Conservation (phyloP, 225 moss, liverwort and hornwort genomes). For the Bryoerythrophyllum caledonicum region DNA sequence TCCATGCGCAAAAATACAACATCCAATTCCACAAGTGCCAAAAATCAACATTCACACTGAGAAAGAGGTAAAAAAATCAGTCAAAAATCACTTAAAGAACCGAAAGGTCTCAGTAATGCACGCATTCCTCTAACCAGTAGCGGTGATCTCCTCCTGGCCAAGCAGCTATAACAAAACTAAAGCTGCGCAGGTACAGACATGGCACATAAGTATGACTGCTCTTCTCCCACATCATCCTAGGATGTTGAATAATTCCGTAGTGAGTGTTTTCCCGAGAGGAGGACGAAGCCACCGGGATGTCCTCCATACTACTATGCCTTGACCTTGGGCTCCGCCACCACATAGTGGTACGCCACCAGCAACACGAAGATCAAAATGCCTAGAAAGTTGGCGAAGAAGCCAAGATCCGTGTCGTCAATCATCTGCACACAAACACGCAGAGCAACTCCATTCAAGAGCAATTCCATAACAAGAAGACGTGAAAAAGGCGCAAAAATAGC, state of each 20-base stretch:
- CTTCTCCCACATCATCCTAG: constrained; percentile 5
- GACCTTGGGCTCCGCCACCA: constrained; percentile 93
- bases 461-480: no score
- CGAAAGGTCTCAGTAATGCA: constrained; percentile 18
- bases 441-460: not conserved
- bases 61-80: constrained; percentile 8
- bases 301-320: constrained; percentile 38
- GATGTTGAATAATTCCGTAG: no score
- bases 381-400: constrained; percentile 93
- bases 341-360: constrained; percentile 92
- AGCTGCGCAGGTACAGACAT: constrained; percentile 22
- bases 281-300: no score
- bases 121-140: constrained; percentile 13
- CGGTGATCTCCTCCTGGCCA: no score
- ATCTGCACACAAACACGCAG: constrained; percentile 53
- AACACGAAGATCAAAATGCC: constrained; percentile 87
- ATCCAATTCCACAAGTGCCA: not conserved
- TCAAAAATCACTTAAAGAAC: constrained; percentile 1
- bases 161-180: not conserved
- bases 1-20: no score
- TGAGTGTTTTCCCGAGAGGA: no score
- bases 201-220: constrained; percentile 24
- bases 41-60: not conserved
- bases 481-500: not conserved
- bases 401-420: constrained; percentile 94